Conservation (phyloP, 352 stramenopile genomes). For the Phytophthora lateralis region DNA sequence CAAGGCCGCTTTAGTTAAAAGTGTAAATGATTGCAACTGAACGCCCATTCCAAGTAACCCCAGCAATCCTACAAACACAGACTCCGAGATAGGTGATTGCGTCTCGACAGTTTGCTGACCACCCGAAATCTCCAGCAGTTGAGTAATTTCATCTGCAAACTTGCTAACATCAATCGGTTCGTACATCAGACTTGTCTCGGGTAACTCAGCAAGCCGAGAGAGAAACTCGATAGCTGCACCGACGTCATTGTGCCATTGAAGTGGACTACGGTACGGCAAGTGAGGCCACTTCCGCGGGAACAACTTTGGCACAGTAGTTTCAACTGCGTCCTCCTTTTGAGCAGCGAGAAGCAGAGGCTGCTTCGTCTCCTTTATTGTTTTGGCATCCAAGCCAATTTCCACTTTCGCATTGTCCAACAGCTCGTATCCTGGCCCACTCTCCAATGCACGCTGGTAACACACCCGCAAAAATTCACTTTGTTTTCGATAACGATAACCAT, state of each 20-base stretch:
- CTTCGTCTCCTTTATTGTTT: slow-evolving; percentile 5
- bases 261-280: slow-evolving; percentile 56
- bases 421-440: slow-evolving; percentile 41
- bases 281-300: slow-evolving; percentile 75
- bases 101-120: neutral
- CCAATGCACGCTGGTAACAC: slow-evolving; percentile 59
- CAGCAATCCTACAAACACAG: slow-evolving; percentile 36
- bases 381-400: slow-evolving; percentile 2
- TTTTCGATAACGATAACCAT: slow-evolving; percentile 62
- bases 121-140: slow-evolving; percentile 10
- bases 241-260: slow-evolving; percentile 51
- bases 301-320: slow-evolving; percentile 49
- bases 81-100: slow-evolving; percentile 20
- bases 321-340: slow-evolving; percentile 47
- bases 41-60: slow-evolving; percentile 58
- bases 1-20: slow-evolving; percentile 50
- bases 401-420: slow-evolving; percentile 20
- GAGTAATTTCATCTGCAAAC: slow-evolving; percentile 44
- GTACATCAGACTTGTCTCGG: slow-evolving; percentile 66
- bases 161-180: slow-evolving; percentile 57
- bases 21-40: slow-evolving; percentile 70
- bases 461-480: slow-evolving; percentile 69
- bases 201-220: slow-evolving; percentile 50
- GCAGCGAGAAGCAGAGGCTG: slow-evolving; percentile 24
- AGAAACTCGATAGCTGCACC: slow-evolving; percentile 54